Evolutionary conservation across 2,329 filamentous ascomycete species (phyloP).

Genomic region (Akanthomyces uredinophilus): DNA sequence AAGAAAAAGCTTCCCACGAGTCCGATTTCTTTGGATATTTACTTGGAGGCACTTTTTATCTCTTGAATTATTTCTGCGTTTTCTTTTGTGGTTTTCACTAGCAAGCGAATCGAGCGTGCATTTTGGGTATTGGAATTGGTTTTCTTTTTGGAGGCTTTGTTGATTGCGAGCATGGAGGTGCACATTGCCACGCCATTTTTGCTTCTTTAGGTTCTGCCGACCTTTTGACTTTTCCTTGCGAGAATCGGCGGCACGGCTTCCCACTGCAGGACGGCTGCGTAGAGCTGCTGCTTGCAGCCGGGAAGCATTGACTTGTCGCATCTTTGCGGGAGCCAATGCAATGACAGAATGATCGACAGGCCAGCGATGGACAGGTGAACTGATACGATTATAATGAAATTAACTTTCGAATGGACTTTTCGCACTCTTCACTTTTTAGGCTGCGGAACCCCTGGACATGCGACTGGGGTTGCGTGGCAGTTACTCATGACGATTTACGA

Average conservation of each 20-base stretch:
- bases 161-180: slow-evolving; percentile 15
- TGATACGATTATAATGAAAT: slow-evolving; percentile 13
- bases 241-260: not conserved
- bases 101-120: slow-evolving; percentile 16
- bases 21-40: slow-evolving; percentile 25
- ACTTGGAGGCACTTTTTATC: slow-evolving; percentile 26
- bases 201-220: not conserved
- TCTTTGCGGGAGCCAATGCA: not conserved
- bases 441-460: not conserved
- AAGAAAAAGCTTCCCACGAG: slow-evolving; percentile 23
- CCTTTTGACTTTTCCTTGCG: not conserved
- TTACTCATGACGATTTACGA: not conserved
- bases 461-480: not conserved
- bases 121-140: slow-evolving; percentile 20
- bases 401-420: not conserved
- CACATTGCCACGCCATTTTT: not conserved
- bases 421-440: not conserved
- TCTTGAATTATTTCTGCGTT: slow-evolving; percentile 22
- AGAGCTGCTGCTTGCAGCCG: not conserved
- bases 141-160: slow-evolving; percentile 22
- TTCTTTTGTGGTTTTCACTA: slow-evolving; percentile 18
- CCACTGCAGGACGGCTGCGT: not conserved
- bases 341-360: slow-evolving; percentile 3
- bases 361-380: slow-evolving; percentile 11
- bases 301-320: not conserved